Evolutionary conservation across 2,329 filamentous ascomycete species (phyloP).

Genomic region (Nemania sp.): DNA sequence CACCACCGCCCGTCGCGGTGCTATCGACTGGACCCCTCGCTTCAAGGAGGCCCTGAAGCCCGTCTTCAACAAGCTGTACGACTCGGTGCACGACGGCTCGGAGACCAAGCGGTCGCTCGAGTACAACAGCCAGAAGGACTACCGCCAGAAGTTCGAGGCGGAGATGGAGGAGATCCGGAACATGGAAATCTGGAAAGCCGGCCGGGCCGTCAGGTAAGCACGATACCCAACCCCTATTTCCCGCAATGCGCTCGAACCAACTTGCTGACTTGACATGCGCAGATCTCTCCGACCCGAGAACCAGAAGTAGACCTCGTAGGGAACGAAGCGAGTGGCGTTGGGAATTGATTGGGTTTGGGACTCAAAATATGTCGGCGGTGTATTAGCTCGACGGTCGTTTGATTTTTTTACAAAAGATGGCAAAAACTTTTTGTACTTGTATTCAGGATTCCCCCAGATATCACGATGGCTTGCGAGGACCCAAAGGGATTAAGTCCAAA

Average conservation of each 20-base stretch:
- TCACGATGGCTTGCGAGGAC: constrained; percentile 27
- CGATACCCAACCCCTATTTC: constrained; percentile 22
- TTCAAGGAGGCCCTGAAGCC: constrained; percentile 99
- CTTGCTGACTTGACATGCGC: constrained; percentile 25
- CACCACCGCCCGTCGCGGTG: constrained; percentile 95
- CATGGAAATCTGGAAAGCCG: constrained; percentile 98
- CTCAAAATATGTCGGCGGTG: constrained; percentile 29
- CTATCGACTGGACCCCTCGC: constrained; percentile 95
- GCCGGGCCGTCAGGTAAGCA: constrained; percentile 87
- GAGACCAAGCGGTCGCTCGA: constrained; percentile 97
- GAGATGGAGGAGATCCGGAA: constrained; percentile 99
- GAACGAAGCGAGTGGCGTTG: constrained; percentile 25
- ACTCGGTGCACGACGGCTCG: constrained; percentile 84
- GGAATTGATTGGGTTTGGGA: constrained; percentile 31
- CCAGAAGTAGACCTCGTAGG: constrained; percentile 65
- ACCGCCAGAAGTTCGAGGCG: constrained; percentile 95
- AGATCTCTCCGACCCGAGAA: constrained; percentile 84
- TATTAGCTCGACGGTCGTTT: constrained; percentile 29
- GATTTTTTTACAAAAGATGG: too few species aligned
- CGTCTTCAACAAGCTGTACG: constrained; percentile 96
- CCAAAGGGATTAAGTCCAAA: constrained; percentile 30
- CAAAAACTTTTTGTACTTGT: constrained; percentile 43
- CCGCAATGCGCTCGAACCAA: not conserved
- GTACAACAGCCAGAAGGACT: constrained; percentile 94
- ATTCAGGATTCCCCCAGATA: constrained; percentile 41